Conservation (phyloP, 139 green algal species). For the Micromonas commoda region DNA sequence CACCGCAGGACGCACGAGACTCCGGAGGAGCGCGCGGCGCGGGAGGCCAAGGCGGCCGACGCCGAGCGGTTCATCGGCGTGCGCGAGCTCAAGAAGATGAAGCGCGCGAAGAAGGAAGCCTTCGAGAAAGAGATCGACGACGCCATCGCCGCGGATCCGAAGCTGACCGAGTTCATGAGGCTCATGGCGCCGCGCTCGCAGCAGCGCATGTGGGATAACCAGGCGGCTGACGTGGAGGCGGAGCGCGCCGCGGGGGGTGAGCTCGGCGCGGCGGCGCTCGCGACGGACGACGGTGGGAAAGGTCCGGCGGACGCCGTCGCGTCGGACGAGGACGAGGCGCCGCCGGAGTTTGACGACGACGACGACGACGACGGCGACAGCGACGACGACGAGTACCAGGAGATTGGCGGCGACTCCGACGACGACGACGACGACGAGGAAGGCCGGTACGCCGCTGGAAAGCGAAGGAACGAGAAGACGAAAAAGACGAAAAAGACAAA, state of each 20-base stretch:
- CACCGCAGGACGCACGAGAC: conserved; percentile 5
- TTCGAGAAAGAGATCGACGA: conserved; percentile 14
- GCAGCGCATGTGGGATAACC: not conserved
- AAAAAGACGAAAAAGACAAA: conserved; percentile 11
- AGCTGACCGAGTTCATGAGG: conserved; percentile 3
- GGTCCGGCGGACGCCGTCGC: too few species aligned
- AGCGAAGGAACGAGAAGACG: not conserved
- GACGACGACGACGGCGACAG: too few species aligned
- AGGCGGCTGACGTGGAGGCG: not conserved
- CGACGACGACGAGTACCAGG: too few species aligned
- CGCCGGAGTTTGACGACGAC: too few species aligned
- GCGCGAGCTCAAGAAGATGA: not conserved
- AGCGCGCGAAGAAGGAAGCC: not conserved
- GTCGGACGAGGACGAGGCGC: too few species aligned
- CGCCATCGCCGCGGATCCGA: conserved; percentile 12
- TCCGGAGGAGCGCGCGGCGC: conserved; percentile 42
- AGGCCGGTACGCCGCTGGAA: too few species aligned
- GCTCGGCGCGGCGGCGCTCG: not conserved
- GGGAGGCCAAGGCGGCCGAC: not conserved
- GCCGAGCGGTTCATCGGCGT: conserved; percentile 10
- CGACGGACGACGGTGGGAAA: too few species aligned
- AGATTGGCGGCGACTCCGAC: too few species aligned
- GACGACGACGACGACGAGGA: too few species aligned
- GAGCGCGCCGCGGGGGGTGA: not conserved
- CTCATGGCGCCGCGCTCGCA: not conserved